A percentile compares a stretch with the other conserved stretches of the same genome.
Evolutionary conservation across 1,284 basidiomycete species (phyloP).

Genomic region (Puccinia polysora): DNA sequence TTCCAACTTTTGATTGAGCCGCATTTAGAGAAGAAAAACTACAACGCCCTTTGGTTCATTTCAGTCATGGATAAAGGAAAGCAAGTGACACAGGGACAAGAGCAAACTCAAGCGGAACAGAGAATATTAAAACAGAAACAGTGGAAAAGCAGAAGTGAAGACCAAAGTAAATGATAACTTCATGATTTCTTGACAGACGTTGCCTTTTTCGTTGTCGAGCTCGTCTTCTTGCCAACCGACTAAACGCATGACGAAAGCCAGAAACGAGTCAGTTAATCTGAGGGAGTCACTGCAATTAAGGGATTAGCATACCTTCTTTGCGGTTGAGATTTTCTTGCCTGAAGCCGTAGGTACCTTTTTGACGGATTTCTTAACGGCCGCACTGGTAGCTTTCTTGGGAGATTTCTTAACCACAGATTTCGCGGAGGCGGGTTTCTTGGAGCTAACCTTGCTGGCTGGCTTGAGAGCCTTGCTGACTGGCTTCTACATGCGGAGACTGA

Average conservation of each 20-base stretch:
- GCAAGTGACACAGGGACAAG: not conserved
- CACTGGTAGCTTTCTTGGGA: conserved; percentile 1
- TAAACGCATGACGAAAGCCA: not conserved
- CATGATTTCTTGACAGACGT: conserved; percentile 33
- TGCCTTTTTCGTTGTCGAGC: conserved; percentile 43
- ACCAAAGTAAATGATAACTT: not conserved
- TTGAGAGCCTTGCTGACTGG: conserved; percentile 31
- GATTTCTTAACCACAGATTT: conserved; percentile 20
- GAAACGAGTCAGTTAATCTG: not conserved
- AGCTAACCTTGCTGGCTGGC: conserved; percentile 13
- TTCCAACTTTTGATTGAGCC: too few species aligned
- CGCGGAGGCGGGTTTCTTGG: conserved; percentile 15
- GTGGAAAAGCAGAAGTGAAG: not conserved
- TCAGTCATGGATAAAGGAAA: not conserved
- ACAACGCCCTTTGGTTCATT: too few species aligned
- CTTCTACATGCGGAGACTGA: conserved; percentile 14
- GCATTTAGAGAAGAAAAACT: too few species aligned
- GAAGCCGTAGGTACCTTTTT: too few species aligned
- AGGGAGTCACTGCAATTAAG: not conserved
- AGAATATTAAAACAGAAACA: not conserved
- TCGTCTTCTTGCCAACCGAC: conserved; percentile 42
- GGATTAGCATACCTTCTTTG: conserved; percentile 1
- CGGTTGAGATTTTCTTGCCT: conserved; percentile 26
- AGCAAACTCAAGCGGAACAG: not conserved
- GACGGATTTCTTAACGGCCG: conserved; percentile 4